Evolutionary conservation across 768 basidiomycete genomes (phyloP).

Genomic region (Tricholoma flavovirens): DNA sequence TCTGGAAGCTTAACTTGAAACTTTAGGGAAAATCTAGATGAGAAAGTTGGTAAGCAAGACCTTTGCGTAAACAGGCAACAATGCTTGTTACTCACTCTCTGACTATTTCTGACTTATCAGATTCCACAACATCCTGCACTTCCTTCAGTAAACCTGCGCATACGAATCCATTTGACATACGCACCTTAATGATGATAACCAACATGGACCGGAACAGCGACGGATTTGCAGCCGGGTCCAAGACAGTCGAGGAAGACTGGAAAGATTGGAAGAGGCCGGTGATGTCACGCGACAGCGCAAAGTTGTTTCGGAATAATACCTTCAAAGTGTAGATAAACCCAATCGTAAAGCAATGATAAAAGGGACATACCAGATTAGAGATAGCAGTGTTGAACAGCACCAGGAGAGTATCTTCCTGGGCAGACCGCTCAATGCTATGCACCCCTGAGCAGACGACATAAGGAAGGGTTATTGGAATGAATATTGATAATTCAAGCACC

Average conservation of each 20-base stretch:
- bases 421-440: constrained; percentile 57
- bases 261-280: constrained; percentile 57
- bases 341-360: not conserved
- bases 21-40: constrained; percentile 45
- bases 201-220: constrained; percentile 53
- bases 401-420: constrained; percentile 58
- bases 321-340: constrained; percentile 14
- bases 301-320: constrained; percentile 65
- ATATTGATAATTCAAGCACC: constrained; percentile 24
- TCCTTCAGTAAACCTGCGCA: not conserved
- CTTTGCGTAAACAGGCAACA: not conserved
- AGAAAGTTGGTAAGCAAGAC: not conserved
- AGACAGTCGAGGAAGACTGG: constrained; percentile 50
- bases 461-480: too few species aligned
- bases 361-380: constrained; percentile 46
- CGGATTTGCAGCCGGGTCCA: constrained; percentile 55
- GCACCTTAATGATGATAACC: constrained; percentile 58
- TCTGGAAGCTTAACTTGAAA: constrained; percentile 27
- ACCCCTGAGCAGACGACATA: constrained; percentile 33
- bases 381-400: constrained; percentile 63
- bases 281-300: constrained; percentile 55
- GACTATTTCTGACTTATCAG: constrained; percentile 52
- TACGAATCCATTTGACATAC: not conserved
- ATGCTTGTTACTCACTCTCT: constrained; percentile 46
- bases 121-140: constrained; percentile 54